Evolutionary conservation across 1,284 basidiomycete species (phyloP), one percentile per base, ranked within the genome.

Genomic region (Veloboletus limbatus): DNA sequence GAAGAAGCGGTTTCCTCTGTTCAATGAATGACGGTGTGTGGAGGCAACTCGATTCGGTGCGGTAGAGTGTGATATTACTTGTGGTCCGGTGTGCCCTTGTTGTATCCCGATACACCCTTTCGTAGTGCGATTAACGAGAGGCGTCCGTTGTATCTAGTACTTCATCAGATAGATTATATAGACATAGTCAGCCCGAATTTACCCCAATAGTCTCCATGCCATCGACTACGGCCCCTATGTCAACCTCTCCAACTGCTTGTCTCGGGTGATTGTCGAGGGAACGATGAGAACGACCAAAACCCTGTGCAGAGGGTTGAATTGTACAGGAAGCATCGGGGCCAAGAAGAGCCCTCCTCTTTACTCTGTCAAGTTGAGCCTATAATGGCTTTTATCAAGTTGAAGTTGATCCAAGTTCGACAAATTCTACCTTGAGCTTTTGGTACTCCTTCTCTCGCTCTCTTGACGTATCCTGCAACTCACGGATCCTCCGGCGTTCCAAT

Each of bases 401-500:
- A 30, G 8, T 26, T 14, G 2, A 37, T 27, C 13, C 20, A 17
- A 27, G 17, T 37, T 35, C 14, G 10, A 43, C 8, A 2, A 30
- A 37, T 51, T 59, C 22, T 36, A 80, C 89, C 73, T 91, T 91
- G 41, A 92, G 77, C 61, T 89, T 92, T 48, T 86, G 84, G 59
- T 92, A 92, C 55, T 92, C 90, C 57, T 87, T 90, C 54, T 91
- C 88, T 55, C 82, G 77, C 55, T 89, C 86, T 55, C 80, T 77
- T 6, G 84, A 73, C 2, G 77, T 69, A 31, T 92, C 88, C 58
- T 89, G 86, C 16, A 87, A 58, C 24, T 89, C 86, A 11, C 80
- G 75, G 17, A 78, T 72, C 58, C 83, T 88, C 14, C 87, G 75
- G 14, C 84, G 76, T 65, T 92, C 89, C 17, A 84, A 53, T 56